phyloP scores from a whole-genome alignment of 2,329 filamentous ascomycete genomes.

The Botryotinia globosa region DNA sequence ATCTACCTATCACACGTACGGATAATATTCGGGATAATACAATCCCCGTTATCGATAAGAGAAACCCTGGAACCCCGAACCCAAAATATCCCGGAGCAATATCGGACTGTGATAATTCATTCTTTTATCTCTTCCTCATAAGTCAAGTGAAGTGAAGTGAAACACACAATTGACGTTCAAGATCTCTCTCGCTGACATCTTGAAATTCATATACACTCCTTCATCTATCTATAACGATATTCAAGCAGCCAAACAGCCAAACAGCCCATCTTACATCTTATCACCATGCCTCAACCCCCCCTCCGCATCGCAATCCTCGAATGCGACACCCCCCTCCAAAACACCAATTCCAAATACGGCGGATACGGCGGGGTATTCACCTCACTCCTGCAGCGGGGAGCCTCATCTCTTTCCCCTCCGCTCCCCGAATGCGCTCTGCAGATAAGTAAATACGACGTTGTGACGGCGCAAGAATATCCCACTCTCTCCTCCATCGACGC shows the following conservation, averaged over 20 bases:
- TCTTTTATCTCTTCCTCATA: neutral
- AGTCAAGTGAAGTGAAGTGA: too few relatives aligned
- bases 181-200: constrained; percentile 11
- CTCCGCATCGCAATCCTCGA: constrained; percentile 73
- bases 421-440: constrained; percentile 41
- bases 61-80: neutral
- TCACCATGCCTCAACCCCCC: constrained; percentile 33
- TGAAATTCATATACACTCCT: neutral
- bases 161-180: neutral
- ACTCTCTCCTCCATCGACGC: constrained; percentile 73
- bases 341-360: constrained; percentile 62
- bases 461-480: constrained; percentile 68
- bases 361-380: constrained; percentile 71
- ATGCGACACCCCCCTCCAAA: constrained; percentile 72
- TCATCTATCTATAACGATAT: too few relatives aligned
- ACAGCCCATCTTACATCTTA: too few relatives aligned
- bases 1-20: neutral
- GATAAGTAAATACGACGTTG: constrained; percentile 64
- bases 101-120: neutral
- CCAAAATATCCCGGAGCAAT: neutral
- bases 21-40: neutral
- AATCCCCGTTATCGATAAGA: constrained; percentile 3
- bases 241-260: too few relatives aligned
- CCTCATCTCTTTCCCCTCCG: constrained; percentile 46
- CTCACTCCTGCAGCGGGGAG: constrained; percentile 55